Conservation (phyloP, 441 rosid species). For the Viola pubescens region DNA sequence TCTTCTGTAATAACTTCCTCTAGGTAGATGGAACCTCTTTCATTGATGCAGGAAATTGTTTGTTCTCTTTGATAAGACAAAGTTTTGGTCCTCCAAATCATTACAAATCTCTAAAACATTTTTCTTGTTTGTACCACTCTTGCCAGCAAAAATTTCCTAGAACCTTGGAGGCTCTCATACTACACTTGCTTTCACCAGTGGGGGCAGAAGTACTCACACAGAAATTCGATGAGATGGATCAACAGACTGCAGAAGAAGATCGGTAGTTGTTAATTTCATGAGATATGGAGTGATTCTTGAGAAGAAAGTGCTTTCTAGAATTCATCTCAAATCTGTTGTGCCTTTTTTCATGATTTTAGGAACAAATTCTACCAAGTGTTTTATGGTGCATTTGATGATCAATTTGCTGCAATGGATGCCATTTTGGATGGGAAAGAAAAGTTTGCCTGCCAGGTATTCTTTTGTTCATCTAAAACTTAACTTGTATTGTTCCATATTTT, state of each 20-base stretch:
- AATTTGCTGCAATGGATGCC: constrained; percentile 80
- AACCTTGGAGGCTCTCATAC: constrained; percentile 72
- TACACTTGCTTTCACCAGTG: constrained; percentile 75
- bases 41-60: not conserved
- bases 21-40: constrained; percentile 13
- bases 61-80: not conserved
- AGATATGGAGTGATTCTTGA: constrained; percentile 4
- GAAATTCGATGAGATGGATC: constrained; percentile 80
- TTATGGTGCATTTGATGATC: constrained; percentile 76
- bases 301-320: constrained; percentile 1
- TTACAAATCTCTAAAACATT: constrained; percentile 4
- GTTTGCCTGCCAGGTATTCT: constrained; percentile 58
- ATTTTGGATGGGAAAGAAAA: constrained; percentile 67
- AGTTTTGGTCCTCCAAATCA: not conserved
- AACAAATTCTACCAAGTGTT: constrained; percentile 57
- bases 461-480: constrained; percentile 7
- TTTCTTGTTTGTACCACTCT: constrained; percentile 11
- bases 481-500: not conserved
- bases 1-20: constrained; percentile 9
- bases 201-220: constrained; percentile 79
- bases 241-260: constrained; percentile 49
- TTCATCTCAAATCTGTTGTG: constrained; percentile 12
- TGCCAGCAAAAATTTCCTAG: constrained; percentile 77
- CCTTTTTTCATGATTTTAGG: constrained; percentile 37
- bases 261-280: constrained; percentile 33